Evolutionary conservation across 257 asterid genomes (phyloP).

Genomic region (Solanum medicagineum): DNA sequence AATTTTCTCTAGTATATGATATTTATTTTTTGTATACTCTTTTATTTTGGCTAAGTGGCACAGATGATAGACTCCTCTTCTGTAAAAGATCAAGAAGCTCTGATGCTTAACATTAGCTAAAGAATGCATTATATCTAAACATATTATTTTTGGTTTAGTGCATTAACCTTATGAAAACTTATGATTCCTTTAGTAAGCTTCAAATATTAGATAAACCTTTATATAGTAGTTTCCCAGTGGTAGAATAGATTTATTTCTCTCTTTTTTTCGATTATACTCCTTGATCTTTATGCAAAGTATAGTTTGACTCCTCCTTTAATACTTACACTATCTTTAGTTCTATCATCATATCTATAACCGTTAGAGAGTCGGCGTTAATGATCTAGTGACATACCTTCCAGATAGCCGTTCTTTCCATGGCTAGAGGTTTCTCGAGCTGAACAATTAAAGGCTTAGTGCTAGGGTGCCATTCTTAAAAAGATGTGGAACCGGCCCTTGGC

Average conservation of each 20-base stretch:
- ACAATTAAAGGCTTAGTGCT: not conserved
- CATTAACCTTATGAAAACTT: not conserved
- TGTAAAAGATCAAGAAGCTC: not conserved
- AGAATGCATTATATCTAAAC: not conserved
- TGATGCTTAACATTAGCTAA: not conserved
- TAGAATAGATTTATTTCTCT: not conserved
- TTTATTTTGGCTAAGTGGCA: not conserved
- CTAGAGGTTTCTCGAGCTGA: not conserved
- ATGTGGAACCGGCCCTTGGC: not conserved
- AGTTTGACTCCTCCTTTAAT: not conserved
- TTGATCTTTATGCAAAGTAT: not conserved
- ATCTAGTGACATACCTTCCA: not conserved
- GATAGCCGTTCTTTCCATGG: not conserved
- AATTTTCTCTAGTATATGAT: not conserved
- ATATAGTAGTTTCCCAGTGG: not conserved
- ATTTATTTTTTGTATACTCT: not conserved
- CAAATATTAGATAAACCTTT: not conserved
- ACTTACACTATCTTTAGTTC: not conserved
- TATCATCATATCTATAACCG: too few species aligned
- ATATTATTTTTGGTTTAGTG: not conserved
- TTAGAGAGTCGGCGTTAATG: too few species aligned
- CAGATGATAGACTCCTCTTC: not conserved
- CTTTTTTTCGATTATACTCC: not conserved
- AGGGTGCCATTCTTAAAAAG: not conserved
- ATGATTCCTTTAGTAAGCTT: not conserved